Evolutionary conservation across 257 asterid genomes (phyloP).

Genomic region (Gardenia jasminoides): DNA sequence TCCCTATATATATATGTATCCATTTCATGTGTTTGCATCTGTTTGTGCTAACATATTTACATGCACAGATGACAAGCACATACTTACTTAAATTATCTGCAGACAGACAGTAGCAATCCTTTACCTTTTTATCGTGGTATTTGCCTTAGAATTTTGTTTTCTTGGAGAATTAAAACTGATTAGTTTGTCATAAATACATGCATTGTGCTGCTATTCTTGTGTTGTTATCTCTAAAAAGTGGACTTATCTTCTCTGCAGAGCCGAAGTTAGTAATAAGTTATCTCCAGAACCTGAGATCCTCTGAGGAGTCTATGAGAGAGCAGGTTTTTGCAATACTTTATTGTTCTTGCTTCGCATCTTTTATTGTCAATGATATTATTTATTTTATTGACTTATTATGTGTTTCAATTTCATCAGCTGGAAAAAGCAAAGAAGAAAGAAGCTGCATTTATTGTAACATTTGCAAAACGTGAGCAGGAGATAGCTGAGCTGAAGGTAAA

Average conservation of each 20-base stretch:
- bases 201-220: not conserved
- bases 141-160: not conserved
- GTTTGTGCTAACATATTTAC: too few relatives aligned
- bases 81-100: too few relatives aligned
- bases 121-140: too few relatives aligned
- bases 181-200: not conserved
- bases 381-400: conserved; percentile 3
- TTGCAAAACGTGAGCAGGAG: conserved; percentile 98
- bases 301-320: conserved; percentile 89
- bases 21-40: too few relatives aligned
- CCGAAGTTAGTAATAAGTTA: conserved; percentile 62
- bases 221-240: not conserved
- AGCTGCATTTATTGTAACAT: conserved; percentile 93
- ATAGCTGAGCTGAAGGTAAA: conserved; percentile 96
- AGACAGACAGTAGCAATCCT: too few relatives aligned
- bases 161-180: not conserved
- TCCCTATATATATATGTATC: not conserved
- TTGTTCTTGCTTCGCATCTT: not conserved
- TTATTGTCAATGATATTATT: not conserved
- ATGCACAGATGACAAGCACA: too few relatives aligned
- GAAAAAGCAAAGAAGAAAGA: conserved; percentile 95
- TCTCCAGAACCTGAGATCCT: conserved; percentile 77
- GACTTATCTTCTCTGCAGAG: conserved; percentile 33
- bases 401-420: conserved; percentile 47
- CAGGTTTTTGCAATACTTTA: conserved; percentile 50